Percentiles rank a stretch among this genome's conserved stretches.
Evolutionary conservation across 805 yeast species (phyloP).

Genomic region (Tetrapisispora fleetii): DNA sequence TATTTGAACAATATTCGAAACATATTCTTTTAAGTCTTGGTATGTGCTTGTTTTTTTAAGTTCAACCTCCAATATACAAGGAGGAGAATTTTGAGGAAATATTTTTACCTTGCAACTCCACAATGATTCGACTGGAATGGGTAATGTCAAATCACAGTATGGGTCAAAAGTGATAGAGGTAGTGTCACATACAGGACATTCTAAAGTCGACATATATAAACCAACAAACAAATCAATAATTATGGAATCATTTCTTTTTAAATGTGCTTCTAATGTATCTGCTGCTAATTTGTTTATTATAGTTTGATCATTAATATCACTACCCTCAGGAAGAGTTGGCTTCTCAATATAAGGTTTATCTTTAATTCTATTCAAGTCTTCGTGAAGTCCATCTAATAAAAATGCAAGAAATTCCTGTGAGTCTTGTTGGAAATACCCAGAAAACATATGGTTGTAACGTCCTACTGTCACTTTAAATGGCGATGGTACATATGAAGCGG

Average conservation of each 20-base stretch:
- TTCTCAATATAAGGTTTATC: constrained; percentile 82
- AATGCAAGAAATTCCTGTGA: constrained; percentile 91
- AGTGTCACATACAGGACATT: constrained; percentile 76
- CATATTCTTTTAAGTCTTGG: constrained; percentile 49
- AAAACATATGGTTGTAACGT: constrained; percentile 67
- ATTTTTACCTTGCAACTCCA: constrained; percentile 63
- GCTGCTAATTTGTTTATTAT: constrained; percentile 57
- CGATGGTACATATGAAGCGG: constrained; percentile 46
- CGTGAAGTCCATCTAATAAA: constrained; percentile 84
- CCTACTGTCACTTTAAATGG: constrained; percentile 76
- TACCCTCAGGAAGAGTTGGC: constrained; percentile 62
- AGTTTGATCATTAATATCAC: constrained; percentile 41
- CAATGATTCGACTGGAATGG: constrained; percentile 64
- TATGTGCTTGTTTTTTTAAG: constrained; percentile 55
- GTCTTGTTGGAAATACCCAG: constrained; percentile 86
- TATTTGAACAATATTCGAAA: constrained; percentile 38
- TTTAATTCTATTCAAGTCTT: constrained; percentile 75
- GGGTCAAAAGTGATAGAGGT: constrained; percentile 90
- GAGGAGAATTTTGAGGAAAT: constrained; percentile 46
- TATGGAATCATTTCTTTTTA: constrained; percentile 71
- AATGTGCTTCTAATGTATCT: constrained; percentile 73
- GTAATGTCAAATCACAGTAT: constrained; percentile 79
- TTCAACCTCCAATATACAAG: constrained; percentile 57
- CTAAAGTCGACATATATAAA: constrained; percentile 75
- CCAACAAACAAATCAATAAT: constrained; percentile 85